Conservation (phyloP, 1,139 yeast genomes). For the Geotrichum phurueaensis region DNA sequence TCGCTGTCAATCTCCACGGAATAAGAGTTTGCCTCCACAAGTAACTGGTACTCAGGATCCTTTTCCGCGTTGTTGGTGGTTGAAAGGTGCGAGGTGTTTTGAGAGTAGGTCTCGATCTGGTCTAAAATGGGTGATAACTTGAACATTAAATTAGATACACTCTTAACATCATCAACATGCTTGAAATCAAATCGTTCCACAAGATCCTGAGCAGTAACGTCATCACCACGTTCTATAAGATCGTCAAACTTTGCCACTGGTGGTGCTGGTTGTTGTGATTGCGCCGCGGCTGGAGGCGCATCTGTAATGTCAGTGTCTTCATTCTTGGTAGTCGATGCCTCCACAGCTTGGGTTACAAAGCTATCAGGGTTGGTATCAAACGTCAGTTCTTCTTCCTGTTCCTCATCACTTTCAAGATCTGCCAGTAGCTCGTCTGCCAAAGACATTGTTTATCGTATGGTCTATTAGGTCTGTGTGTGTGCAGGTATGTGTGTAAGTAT, state of each 20-base stretch:
- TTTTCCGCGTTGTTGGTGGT: constrained; percentile 32
- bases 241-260: constrained; percentile 8
- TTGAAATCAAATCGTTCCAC: constrained; percentile 20
- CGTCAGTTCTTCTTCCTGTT: constrained; percentile 20
- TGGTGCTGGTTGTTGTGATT: not conserved
- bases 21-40: constrained; percentile 52
- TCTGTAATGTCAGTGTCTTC: constrained; percentile 11
- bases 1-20: constrained; percentile 55
- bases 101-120: constrained; percentile 24
- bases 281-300: not conserved
- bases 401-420: constrained; percentile 34
- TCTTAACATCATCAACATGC: constrained; percentile 17
- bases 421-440: constrained; percentile 38
- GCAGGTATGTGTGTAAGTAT: not conserved
- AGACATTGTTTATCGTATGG: constrained; percentile 25
- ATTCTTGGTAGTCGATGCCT: constrained; percentile 4
- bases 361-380: constrained; percentile 11
- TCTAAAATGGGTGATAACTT: constrained; percentile 29
- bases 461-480: not conserved
- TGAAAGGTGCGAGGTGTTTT: constrained; percentile 2
- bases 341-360: constrained; percentile 3
- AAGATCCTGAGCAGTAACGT: constrained; percentile 24
- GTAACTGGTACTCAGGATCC: constrained; percentile 44
- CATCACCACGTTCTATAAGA: constrained; percentile 18
- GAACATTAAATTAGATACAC: constrained; percentile 26